Evolutionary conservation across 495 filamentous ascomycete genomes (phyloP).

Genomic region (Aspergillus nidulans): DNA sequence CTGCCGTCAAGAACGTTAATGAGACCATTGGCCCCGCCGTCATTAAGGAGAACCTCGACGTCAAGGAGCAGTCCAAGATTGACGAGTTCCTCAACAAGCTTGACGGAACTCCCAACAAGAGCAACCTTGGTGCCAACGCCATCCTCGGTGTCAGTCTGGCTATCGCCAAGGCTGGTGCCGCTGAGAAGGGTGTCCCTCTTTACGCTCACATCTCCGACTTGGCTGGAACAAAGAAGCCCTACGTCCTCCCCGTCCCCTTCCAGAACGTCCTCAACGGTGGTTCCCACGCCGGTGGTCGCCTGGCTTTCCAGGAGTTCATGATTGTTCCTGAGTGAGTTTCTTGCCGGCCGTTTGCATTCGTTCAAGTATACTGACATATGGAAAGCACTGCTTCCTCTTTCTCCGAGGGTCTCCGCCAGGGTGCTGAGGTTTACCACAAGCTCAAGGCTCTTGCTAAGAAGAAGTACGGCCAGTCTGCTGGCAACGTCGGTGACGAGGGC

Average conservation of each 20-base stretch:
- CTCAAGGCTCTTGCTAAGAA: conserved; percentile 98
- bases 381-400: conserved; percentile 71
- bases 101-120: conserved; percentile 96
- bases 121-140: conserved; percentile 95
- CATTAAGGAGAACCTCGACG: conserved; percentile 90
- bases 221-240: conserved; percentile 99
- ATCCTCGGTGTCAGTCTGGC: conserved; percentile 96
- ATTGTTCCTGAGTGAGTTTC: conserved; percentile 79
- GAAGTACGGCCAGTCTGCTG: conserved; percentile 98
- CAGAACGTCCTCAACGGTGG: conserved; percentile 99
- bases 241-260: conserved; percentile 98
- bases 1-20: conserved; percentile 97
- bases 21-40: conserved; percentile 81
- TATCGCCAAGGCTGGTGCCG: conserved; percentile 95
- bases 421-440: conserved; percentile 95
- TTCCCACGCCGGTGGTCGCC: conserved; percentile 96
- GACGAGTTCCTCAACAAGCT: conserved; percentile 95
- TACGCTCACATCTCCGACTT: conserved; percentile 98
- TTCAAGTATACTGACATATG: conserved; percentile 17
- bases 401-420: conserved; percentile 92
- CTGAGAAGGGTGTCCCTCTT: conserved; percentile 96
- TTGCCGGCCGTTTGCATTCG: background rate
- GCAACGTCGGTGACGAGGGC: conserved; percentile 98
- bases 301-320: conserved; percentile 99
- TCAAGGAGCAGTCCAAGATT: conserved; percentile 92